Conservation (phyloP, 208 protist species). For the Endotrypanum monterogeii region DNA sequence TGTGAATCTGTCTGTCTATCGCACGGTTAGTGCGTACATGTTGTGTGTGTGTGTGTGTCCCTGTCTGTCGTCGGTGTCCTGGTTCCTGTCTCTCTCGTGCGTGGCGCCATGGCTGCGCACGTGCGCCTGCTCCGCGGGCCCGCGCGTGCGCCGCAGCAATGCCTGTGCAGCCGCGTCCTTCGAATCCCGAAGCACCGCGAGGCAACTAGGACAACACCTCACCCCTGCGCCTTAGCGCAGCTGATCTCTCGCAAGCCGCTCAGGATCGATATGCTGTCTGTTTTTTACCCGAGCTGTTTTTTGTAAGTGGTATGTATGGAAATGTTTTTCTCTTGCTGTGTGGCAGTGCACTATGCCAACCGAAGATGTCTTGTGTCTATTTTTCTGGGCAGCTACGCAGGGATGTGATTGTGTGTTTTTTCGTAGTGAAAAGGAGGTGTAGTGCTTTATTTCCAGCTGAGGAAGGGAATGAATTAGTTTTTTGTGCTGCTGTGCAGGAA, state of each 20-base stretch:
- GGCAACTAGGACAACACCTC: constrained; percentile 7
- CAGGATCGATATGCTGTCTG: constrained; percentile 2
- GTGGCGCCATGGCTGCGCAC: constrained; percentile 27
- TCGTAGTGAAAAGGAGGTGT: too few species aligned
- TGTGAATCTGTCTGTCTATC: constrained; percentile 9
- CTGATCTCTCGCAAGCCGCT: constrained; percentile 21
- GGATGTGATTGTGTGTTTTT: too few species aligned
- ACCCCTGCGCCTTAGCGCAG: constrained; percentile 22
- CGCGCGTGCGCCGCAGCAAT: constrained; percentile 31
- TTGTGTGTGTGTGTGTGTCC: constrained; percentile 2
- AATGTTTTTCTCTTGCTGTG: too few species aligned
- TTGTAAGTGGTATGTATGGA: too few species aligned
- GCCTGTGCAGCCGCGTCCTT: constrained; percentile 26
- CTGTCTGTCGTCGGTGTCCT: constrained; percentile 8
- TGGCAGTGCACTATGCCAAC: too few species aligned
- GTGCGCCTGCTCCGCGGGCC: constrained; percentile 13
- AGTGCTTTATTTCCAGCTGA: too few species aligned
- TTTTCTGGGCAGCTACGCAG: too few species aligned
- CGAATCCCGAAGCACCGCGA: constrained; percentile 29
- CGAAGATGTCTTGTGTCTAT: too few species aligned
- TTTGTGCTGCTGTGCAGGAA: too few species aligned
- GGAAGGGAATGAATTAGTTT: too few species aligned
- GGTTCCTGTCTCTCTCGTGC: constrained; percentile 1
- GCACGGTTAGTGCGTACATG: constrained; percentile 3
- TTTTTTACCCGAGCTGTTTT: too few species aligned